Conservation (phyloP, 1,284 basidiomycete species). For the Porodaedalea pini region DNA sequence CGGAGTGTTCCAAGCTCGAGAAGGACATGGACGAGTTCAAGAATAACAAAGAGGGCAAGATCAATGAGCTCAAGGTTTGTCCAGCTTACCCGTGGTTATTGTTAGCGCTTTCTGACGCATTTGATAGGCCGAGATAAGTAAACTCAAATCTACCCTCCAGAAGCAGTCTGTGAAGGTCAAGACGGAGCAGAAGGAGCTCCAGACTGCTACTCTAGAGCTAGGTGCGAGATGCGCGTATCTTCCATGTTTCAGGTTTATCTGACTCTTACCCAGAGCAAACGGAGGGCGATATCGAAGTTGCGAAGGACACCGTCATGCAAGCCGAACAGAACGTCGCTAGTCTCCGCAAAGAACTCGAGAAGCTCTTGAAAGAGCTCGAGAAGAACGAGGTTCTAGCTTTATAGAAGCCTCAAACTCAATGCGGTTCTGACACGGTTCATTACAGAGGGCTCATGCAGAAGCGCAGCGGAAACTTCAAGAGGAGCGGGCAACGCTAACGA, state of each 20-base stretch:
- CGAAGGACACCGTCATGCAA: conserved; percentile 57
- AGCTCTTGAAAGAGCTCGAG: conserved; percentile 51
- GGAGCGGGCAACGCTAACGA: conserved; percentile 81
- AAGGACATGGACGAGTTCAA: conserved; percentile 99
- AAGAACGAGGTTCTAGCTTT: conserved; percentile 57
- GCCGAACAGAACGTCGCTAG: conserved; percentile 56
- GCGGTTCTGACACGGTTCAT: conserved; percentile 5
- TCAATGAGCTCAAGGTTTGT: conserved; percentile 85
- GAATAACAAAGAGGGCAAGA: conserved; percentile 96
- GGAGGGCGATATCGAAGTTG: conserved; percentile 70
- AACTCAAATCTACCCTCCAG: conserved; percentile 78
- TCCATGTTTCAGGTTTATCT: background rate
- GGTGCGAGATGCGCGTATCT: conserved; percentile 47
- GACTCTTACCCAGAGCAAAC: conserved; percentile 66
- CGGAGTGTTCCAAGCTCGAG: conserved; percentile 84
- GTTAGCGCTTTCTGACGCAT: background rate
- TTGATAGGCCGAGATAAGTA: conserved; percentile 27
- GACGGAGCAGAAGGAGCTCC: conserved; percentile 83
- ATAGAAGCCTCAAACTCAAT: too few species aligned
- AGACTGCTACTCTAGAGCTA: conserved; percentile 83
- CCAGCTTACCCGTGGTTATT: background rate
- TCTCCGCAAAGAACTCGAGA: conserved; percentile 63
- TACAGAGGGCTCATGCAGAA: conserved; percentile 53
- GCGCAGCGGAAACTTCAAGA: conserved; percentile 75
- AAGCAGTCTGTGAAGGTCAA: conserved; percentile 83